A percentile compares a stretch with the other conserved stretches of the same genome.
Conservation (phyloP, 2,329 filamentous ascomycete species). For the Fusarium sp. region DNA sequence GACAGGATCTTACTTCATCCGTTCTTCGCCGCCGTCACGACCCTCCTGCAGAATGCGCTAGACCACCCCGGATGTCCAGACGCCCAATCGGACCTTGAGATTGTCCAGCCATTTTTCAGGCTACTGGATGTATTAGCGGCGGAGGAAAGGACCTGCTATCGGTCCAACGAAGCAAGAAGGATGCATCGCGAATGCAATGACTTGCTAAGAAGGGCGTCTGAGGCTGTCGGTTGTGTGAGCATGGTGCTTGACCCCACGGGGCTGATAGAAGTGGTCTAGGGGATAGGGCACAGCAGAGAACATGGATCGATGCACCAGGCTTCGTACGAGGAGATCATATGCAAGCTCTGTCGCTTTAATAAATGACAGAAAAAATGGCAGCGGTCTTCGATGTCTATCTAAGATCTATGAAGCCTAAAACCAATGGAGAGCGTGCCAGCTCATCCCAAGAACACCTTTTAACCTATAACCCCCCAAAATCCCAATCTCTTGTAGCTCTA, state of each 20-base stretch:
- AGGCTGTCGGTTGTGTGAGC: neutral
- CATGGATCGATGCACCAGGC: neutral
- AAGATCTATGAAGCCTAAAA: neutral
- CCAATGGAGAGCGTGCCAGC: neutral
- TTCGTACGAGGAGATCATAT: neutral
- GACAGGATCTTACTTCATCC: conserved; percentile 32
- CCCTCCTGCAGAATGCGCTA: conserved; percentile 21
- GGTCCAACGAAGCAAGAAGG: conserved; percentile 10
- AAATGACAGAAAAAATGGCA: neutral
- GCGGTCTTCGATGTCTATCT: neutral
- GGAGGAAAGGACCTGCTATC: conserved; percentile 7
- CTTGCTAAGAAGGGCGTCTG: neutral
- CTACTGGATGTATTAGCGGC: conserved; percentile 5
- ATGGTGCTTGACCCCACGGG: neutral
- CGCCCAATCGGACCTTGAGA: conserved; percentile 16
- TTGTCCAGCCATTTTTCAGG: conserved; percentile 18
- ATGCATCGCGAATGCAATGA: conserved; percentile 7
- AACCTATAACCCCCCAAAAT: neutral
- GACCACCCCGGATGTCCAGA: conserved; percentile 14
- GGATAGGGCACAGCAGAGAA: neutral
- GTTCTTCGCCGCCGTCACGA: conserved; percentile 30
- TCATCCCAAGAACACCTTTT: neutral
- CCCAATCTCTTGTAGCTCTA: neutral
- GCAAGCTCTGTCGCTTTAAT: neutral
- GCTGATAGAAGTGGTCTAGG: neutral